These are phyloP conservation scores for Pichia nanzhaoensis DNA, from an alignment of 805 yeast species.

Conservation along the genomic window DNA sequence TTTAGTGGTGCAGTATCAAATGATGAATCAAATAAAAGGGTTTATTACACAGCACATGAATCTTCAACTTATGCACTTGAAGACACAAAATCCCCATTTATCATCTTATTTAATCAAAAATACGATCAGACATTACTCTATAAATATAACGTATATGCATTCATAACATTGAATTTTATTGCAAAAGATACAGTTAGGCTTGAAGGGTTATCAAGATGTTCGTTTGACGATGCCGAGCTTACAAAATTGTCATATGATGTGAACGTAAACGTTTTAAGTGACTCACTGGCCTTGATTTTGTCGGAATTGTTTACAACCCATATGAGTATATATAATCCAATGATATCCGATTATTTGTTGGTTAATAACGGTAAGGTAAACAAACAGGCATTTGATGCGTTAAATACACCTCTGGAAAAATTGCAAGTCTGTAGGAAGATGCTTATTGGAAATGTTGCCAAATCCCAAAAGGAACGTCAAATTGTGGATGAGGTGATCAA, in stretches of 20 bases:
- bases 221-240: constrained; percentile 9
- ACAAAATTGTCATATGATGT: constrained; percentile 22
- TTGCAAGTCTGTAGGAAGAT: background rate
- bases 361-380: constrained; percentile 25
- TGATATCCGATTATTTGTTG: constrained; percentile 24
- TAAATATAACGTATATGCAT: constrained; percentile 23
- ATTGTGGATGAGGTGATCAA: constrained; percentile 10
- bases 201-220: constrained; percentile 24
- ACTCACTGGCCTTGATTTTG: constrained; percentile 33
- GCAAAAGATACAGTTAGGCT: constrained; percentile 19
- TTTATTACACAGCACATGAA: constrained; percentile 71
- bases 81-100: constrained; percentile 52
- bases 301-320: constrained; percentile 30
- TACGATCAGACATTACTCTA: constrained; percentile 32
- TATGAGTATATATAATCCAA: constrained; percentile 31
- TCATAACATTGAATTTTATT: constrained; percentile 21
- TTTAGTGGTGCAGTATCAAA: constrained; percentile 41
- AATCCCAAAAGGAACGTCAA: constrained; percentile 10
- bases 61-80: constrained; percentile 44
- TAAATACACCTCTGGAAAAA: background rate
- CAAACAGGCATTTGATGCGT: constrained; percentile 8
- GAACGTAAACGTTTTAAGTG: constrained; percentile 29
- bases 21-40: constrained; percentile 8
- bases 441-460: constrained; percentile 11
- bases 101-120: constrained; percentile 56